Evolutionary conservation across 768 basidiomycete genomes (phyloP), one percentile per base, ranked within the genome.

Genomic region (Pseudohyphozyma bogoriensis): DNA sequence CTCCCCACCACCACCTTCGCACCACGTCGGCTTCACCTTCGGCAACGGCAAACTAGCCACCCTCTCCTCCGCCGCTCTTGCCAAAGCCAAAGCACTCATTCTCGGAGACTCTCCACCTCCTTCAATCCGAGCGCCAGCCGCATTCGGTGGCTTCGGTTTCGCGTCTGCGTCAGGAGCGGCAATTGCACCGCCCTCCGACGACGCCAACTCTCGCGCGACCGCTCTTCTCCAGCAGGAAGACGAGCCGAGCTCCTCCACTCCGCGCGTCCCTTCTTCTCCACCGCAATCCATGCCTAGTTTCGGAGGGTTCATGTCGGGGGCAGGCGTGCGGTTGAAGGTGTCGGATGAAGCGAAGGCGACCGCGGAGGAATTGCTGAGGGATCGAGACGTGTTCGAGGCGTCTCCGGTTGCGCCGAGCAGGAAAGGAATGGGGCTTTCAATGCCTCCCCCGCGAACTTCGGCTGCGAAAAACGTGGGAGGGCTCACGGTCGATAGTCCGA

Each of bases 361-460:
- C 15, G 40, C 40, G 10, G 15, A 8, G 40, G 24, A 16, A n/a
- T 20, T 42, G 15, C 40, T 42, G 51, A 15, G 22, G 15, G 51
- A 52, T 37, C 24, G 46, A 4, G 47, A 57, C 28, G 54, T 55
- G 37, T 57, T 57, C 16, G 56, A 16, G 18, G 56, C 22, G 16
- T 50, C 49, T 6, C 36, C 49, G 13, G 49, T 49, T 12, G 46
- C 31, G 0, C 47, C 16, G 3, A 28, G 28, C 26, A 39, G 35
- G 15, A 39, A 37, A 26, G 47, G 28, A 3, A 37, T 15, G 51
- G 36, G 20, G 51, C 51, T 7, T 37, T 36, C 20, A 28, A 52
- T 35, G 42, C 22, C 22, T 20, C 51, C 28, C n/a, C 13, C 24
- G 36, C 15, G 26, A n/a, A 16, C 36, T 18, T 15, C 26, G 47